Evolutionary conservation across 2,329 filamentous ascomycete genomes (phyloP), one percentile per base, ranked within the genome.

Genomic region (Tolypocladium paradoxum): DNA sequence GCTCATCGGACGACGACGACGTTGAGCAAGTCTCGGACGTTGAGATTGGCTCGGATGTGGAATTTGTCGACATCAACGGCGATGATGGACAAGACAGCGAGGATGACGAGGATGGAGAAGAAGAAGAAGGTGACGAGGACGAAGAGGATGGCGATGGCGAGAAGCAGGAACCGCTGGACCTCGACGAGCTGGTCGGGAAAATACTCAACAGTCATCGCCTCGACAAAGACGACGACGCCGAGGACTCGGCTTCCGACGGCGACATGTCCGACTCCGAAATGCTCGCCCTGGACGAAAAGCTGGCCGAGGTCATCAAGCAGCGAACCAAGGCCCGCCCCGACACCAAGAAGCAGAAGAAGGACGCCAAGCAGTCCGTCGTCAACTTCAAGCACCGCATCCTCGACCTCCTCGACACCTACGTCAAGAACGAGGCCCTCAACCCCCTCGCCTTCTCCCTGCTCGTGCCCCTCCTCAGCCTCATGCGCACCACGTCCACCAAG

Each of bases 261-360:
- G 89, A 96, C 69, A 96, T 99, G 90, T 87, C 90, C 56, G 92
- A 97, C 70, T 90, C 92, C 20, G 87, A 96, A 65, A 97, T 97
- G 93, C 84, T 96, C 71, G 84, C 84, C 4, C 75, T 97, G 18
- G 92, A 97, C 62, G 80, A 81, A 12, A 86, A 92, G 64, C 81
- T 99, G 4, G 82, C 84, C 50, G 88, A 88, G 57, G 89, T 96
- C 56, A 95, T 97, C 76, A 83, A 84, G 59, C 84, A 91, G 59
- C 83, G 85, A 49, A 82, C 81, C 58, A 85, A 89, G 67, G 61
- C 62, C 20, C 74, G 74, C 18, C 73, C 75, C 2, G 84, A 78
- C 66, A 85, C 87, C 64, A 93, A 91, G 72, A 88, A 91, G 69
- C 85, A 93, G 64, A 87, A 87, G 62, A 89, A 89, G 65, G 87